Percentiles rank a stretch among this genome's conserved stretches.
These are phyloP conservation scores for Pichia norvegensis DNA, from an alignment of 1,139 yeast genomes.

Conservation along the genomic window DNA sequence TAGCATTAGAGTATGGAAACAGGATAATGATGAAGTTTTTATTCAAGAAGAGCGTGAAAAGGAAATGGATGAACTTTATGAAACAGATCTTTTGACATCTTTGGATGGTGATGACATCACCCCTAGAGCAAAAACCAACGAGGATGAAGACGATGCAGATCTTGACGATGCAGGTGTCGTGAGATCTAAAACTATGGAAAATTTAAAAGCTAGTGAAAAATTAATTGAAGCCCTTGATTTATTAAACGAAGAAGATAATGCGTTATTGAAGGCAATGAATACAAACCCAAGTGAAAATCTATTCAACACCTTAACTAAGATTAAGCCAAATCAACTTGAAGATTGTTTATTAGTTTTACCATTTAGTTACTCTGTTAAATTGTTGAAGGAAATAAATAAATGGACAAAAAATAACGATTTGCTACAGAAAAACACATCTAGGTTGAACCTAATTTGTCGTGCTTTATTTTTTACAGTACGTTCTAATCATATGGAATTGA, in stretches of 20 bases:
- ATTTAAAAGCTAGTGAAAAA: slow-evolving; percentile 91
- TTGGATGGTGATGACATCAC: slow-evolving; percentile 42
- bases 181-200: slow-evolving; percentile 78
- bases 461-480: slow-evolving; percentile 67
- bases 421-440: slow-evolving; percentile 37
- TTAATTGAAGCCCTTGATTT: slow-evolving; percentile 88
- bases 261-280: slow-evolving; percentile 63
- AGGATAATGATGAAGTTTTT: slow-evolving; percentile 89
- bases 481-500: slow-evolving; percentile 68
- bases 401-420: slow-evolving; percentile 52
- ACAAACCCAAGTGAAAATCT: slow-evolving; percentile 74
- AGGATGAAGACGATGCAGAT: slow-evolving; percentile 39
- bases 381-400: slow-evolving; percentile 63
- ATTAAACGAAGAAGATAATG: slow-evolving; percentile 64
- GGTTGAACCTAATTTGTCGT: slow-evolving; percentile 60
- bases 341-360: slow-evolving; percentile 90
- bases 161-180: slow-evolving; percentile 61
- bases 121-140: slow-evolving; percentile 28
- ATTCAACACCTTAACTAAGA: slow-evolving; percentile 56
- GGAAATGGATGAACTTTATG: slow-evolving; percentile 89
- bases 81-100: slow-evolving; percentile 61
- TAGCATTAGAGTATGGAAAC: slow-evolving; percentile 84
- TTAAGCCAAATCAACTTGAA: slow-evolving; percentile 79
- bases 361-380: slow-evolving; percentile 68
- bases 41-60: slow-evolving; percentile 93